Conservation (phyloP, 1,284 basidiomycete species). For the Tilletiopsis washingtonensis region DNA sequence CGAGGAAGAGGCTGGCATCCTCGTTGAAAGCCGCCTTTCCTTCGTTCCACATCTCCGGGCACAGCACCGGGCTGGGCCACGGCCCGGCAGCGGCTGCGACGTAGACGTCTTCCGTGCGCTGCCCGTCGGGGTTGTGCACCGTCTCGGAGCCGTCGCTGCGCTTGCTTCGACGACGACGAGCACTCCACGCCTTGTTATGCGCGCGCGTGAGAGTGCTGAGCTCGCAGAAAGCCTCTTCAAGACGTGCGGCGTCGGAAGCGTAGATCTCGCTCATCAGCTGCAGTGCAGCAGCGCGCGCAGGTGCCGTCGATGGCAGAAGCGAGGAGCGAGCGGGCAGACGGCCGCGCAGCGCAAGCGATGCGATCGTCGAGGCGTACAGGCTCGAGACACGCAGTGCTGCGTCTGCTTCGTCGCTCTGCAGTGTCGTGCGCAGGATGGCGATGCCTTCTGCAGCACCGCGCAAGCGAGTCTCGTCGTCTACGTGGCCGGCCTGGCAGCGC, state of each 20-base stretch:
- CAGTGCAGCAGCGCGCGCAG: slow-evolving; percentile 12
- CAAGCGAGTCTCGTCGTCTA: slow-evolving; percentile 8
- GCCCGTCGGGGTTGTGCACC: background rate
- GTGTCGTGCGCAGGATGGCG: background rate
- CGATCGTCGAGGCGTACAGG: slow-evolving; percentile 28
- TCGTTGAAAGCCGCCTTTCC: slow-evolving; percentile 14
- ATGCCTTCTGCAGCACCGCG: background rate
- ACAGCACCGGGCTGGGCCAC: slow-evolving; percentile 15
- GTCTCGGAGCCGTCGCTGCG: background rate
- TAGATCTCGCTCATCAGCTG: slow-evolving; percentile 21
- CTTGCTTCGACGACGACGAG: background rate
- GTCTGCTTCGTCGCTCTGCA: background rate
- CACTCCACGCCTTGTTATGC: slow-evolving; percentile 14
- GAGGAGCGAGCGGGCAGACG: slow-evolving; percentile 2
- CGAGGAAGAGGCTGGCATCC: background rate
- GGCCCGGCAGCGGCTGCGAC: slow-evolving; percentile 6
- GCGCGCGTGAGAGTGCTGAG: slow-evolving; percentile 13
- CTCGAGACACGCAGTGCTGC: slow-evolving; percentile 23
- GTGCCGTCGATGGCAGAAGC: slow-evolving; percentile 8
- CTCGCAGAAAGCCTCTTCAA: slow-evolving; percentile 10
- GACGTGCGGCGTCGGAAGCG: slow-evolving; percentile 14
- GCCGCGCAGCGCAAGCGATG: slow-evolving; percentile 18
- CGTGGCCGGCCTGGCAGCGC: slow-evolving; percentile 32
- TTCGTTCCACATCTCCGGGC: slow-evolving; percentile 22
- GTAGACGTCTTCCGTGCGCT: slow-evolving; percentile 11